Evolutionary conservation across 2,329 filamentous ascomycete species (phyloP), one percentile per base, ranked within the genome.

Genomic region (Clonostachys rosea): DNA sequence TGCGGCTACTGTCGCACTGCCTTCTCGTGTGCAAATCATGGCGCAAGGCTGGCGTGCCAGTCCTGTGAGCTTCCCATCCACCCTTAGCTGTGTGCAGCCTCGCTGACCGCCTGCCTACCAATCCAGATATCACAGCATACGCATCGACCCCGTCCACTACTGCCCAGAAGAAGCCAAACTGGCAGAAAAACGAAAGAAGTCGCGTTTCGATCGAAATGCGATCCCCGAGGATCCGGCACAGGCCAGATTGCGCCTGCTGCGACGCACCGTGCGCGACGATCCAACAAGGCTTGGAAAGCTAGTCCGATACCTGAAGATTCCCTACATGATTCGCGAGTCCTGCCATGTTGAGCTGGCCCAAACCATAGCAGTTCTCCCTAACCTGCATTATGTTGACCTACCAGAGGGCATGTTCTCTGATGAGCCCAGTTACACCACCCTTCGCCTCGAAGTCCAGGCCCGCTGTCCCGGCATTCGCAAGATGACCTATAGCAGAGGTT

Each of bases 131-230:
- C 84, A 86, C 59, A 91, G 90, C 71, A 84, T 97, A 54, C 88
- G 91, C 50, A 94, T 97, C 63, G 92, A 97, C 63, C 81, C 88
- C 16, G 91, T 96, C 34, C 92, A 97, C 68, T 96, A 96, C 70
- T 97, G 92, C 73, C 16, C 16, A 16, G 16, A 16, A 57, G 92
- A 97, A 67, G 85, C 88, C 49, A 74, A 87, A 56, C 80, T 96
- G 35, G 81, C 88, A 46, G 89, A 92, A 56, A 84, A 81, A 64
- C 86, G 91, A 52, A 90, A 88, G 63, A 84, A 84, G 52, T 80
- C 79, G 49, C 81, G 84, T 58, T 86, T 89, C 63, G 78, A 89
- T 62, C 79, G 86, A 60, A 90, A 91, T 64, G 87, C 84, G 51
- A 83, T 91, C 50, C 86, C 89, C 9, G 84, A 91, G 58, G 90